Evolutionary conservation across 2,329 filamentous ascomycete species (phyloP).

Genomic region (Fusarium hainanense): DNA sequence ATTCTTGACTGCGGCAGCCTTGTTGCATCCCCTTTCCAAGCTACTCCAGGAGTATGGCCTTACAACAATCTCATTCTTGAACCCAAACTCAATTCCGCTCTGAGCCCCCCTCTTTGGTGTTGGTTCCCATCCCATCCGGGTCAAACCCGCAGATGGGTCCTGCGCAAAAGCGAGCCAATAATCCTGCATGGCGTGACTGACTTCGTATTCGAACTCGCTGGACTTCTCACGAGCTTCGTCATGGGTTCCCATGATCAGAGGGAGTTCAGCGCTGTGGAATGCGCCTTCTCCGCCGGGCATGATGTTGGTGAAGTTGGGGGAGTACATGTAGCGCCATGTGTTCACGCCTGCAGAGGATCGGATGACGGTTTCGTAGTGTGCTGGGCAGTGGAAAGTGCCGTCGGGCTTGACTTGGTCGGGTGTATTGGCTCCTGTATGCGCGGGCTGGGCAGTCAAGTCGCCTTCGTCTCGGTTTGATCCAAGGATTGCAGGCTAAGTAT

Average conservation of each 20-base stretch:
- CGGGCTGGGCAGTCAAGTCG: background rate
- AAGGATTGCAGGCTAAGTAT: slow-evolving; percentile 1
- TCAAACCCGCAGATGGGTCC: background rate
- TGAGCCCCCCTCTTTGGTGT: background rate
- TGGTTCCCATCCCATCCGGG: background rate
- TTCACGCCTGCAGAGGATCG: background rate
- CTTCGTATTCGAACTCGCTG: background rate
- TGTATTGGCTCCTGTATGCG: background rate
- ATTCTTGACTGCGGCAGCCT: background rate
- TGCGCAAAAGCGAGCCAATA: slow-evolving; percentile 4
- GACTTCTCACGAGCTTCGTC: background rate
- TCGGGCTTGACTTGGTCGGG: background rate
- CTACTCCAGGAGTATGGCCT: background rate
- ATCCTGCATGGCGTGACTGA: slow-evolving; percentile 12
- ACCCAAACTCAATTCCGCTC: background rate
- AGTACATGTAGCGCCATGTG: slow-evolving; percentile 19
- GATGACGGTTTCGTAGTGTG: slow-evolving; percentile 2
- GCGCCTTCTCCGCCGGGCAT: slow-evolving; percentile 3
- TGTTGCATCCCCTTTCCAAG: background rate
- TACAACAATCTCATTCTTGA: background rate
- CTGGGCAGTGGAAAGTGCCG: background rate
- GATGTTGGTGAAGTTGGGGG: slow-evolving; percentile 17
- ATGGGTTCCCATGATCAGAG: slow-evolving; percentile 13
- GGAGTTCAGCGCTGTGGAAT: slow-evolving; percentile 4
- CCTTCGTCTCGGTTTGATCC: slow-evolving; percentile 11